phyloP scores from a whole-genome alignment of 208 protist species.

The Trypanosoma conorhini region DNA sequence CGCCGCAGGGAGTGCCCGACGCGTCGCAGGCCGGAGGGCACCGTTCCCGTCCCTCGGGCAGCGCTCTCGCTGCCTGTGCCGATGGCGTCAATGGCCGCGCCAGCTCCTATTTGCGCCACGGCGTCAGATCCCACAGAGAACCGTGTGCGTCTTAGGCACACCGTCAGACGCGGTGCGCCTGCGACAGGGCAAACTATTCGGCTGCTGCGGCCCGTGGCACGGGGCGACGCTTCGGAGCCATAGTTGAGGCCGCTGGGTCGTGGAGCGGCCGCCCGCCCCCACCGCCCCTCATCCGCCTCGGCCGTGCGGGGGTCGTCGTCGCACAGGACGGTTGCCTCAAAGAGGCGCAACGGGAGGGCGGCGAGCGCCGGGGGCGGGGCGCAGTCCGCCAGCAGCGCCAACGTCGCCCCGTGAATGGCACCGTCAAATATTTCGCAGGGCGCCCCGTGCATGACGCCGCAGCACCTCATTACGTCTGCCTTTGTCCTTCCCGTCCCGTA shows the following conservation, averaged over 20 bases:
- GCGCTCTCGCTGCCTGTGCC: neutral
- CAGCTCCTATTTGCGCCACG: slow-evolving; percentile 31
- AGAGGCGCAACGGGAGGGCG: slow-evolving; percentile 32
- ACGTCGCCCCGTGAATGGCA: slow-evolving; percentile 14
- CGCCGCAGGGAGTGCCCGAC: slow-evolving; percentile 26
- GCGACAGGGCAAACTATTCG: neutral
- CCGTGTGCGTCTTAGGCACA: slow-evolving; percentile 13
- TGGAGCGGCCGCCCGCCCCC: neutral
- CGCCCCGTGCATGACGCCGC: slow-evolving; percentile 17
- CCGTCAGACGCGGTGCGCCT: neutral
- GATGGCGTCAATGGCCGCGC: slow-evolving; percentile 26
- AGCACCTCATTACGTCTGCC: slow-evolving; percentile 16
- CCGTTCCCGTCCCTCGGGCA: neutral
- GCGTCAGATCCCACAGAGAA: slow-evolving; percentile 32
- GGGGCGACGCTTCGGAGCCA: neutral
- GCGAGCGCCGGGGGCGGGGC: slow-evolving; percentile 10
- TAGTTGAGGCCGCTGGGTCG: neutral
- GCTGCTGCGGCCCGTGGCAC: slow-evolving; percentile 1
- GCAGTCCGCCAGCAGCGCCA: slow-evolving; percentile 36
- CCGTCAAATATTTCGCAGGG: slow-evolving; percentile 24
- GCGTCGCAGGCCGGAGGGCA: slow-evolving; percentile 15
- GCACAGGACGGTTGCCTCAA: slow-evolving; percentile 21
- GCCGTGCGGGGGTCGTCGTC: neutral
- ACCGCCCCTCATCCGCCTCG: neutral
- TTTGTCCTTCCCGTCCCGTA: slow-evolving; percentile 46